These are phyloP conservation scores for Cyclostephanos tholiformis DNA, from an alignment of 108 stramenopile genomes.

Conservation along the genomic window DNA sequence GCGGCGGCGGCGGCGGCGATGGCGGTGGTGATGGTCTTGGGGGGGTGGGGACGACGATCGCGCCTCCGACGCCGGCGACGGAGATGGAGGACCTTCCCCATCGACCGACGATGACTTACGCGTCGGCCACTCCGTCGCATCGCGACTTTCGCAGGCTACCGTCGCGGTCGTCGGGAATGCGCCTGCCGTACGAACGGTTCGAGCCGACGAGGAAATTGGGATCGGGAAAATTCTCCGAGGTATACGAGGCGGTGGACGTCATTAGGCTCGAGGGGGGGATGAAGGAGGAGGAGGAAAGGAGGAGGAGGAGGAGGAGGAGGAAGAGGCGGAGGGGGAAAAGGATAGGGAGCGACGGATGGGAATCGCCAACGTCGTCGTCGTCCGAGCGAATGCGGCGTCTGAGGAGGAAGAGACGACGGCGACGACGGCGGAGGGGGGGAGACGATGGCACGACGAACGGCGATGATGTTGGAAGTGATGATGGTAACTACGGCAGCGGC, in stretches of 20 bases:
- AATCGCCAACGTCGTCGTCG: background rate
- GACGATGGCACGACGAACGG: too few species aligned
- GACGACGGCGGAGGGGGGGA: background rate
- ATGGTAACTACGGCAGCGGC: background rate
- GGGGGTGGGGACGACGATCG: too few species aligned
- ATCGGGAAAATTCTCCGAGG: slow-evolving; percentile 87
- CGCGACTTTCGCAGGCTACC: slow-evolving; percentile 38
- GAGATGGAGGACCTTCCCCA: too few species aligned
- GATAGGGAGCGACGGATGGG: slow-evolving; percentile 2
- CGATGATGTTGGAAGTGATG: too few species aligned
- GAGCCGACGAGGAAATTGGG: slow-evolving; percentile 66
- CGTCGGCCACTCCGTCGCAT: background rate
- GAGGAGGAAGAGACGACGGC: slow-evolving; percentile 1
- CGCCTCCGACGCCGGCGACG: too few species aligned
- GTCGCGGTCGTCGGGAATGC: slow-evolving; percentile 11
- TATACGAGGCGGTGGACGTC: slow-evolving; percentile 83
- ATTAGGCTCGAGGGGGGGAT: background rate
- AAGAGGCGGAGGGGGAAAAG: background rate
- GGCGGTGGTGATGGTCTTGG: too few species aligned
- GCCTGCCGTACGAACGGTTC: slow-evolving; percentile 42
- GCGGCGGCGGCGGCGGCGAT: background rate
- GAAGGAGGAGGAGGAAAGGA: slow-evolving; percentile 14
- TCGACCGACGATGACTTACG: background rate
- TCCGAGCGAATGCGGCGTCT: background rate
- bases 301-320: background rate